Conservation (phyloP, 2,329 filamentous ascomycete species). For the Didymellaceae sp. region DNA sequence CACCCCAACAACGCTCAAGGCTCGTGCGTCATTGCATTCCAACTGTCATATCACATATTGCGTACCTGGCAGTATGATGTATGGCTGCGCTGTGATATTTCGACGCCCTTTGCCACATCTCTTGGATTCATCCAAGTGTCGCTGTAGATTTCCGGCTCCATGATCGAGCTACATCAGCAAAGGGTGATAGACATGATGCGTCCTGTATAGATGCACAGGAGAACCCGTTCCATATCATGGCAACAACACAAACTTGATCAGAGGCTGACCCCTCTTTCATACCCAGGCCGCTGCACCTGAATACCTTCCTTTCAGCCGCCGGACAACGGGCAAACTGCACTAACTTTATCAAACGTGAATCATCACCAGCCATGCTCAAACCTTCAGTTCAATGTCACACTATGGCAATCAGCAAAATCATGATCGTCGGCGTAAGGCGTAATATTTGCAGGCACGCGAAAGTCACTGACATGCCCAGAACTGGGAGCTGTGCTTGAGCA, state of each 20-base stretch:
- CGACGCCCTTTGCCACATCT: too few species aligned
- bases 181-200: too few species aligned
- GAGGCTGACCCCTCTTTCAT: slow-evolving; percentile 4
- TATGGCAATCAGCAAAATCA: slow-evolving; percentile 32
- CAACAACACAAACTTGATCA: not conserved
- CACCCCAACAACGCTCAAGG: not conserved
- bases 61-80: too few species aligned
- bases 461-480: slow-evolving; percentile 29
- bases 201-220: not conserved
- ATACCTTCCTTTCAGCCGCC: slow-evolving; percentile 34
- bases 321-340: slow-evolving; percentile 10
- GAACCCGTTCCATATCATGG: not conserved
- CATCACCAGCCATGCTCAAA: not conserved
- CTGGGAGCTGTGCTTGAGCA: slow-evolving; percentile 30
- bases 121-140: too few species aligned
- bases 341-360: not conserved
- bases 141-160: too few species aligned
- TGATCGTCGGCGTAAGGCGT: slow-evolving; percentile 35
- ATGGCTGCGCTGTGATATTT: too few species aligned
- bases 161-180: too few species aligned
- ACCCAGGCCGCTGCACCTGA: slow-evolving; percentile 5
- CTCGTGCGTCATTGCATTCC: not conserved
- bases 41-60: too few species aligned
- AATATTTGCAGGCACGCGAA: not conserved
- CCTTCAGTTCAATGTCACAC: not conserved